Conservation (phyloP, 2,329 filamentous ascomycete species). For the Colletotrichum abscissum region DNA sequence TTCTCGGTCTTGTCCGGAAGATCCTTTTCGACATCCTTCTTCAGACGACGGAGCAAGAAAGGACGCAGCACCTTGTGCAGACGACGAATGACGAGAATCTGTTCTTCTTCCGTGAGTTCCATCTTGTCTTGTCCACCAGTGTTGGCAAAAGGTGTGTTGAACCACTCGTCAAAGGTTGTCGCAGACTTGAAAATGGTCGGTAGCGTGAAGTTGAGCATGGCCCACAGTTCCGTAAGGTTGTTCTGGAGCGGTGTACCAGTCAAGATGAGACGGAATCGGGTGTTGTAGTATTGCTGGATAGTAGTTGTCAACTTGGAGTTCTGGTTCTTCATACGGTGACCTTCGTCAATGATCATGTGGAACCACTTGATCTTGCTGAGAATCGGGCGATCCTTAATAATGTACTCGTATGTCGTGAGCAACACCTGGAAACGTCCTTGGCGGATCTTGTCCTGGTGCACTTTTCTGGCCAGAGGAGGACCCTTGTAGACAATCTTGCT, state of each 20-base stretch:
- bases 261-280: slow-evolving; percentile 94
- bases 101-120: slow-evolving; percentile 99
- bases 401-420: slow-evolving; percentile 98
- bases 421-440: slow-evolving; percentile 96
- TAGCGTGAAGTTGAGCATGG: slow-evolving; percentile 97
- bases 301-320: slow-evolving; percentile 96
- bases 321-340: slow-evolving; percentile 99
- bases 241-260: slow-evolving; percentile 98
- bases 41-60: slow-evolving; percentile 96
- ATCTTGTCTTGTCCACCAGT: slow-evolving; percentile 98
- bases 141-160: slow-evolving; percentile 99
- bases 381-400: slow-evolving; percentile 97
- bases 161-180: slow-evolving; percentile 99
- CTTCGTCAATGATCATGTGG: slow-evolving; percentile 99
- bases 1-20: slow-evolving; percentile 98
- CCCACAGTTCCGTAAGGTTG: slow-evolving; percentile 95
- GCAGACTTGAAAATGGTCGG: slow-evolving; percentile 99
- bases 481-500: slow-evolving; percentile 95
- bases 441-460: slow-evolving; percentile 92
- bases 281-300: slow-evolving; percentile 94
- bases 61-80: slow-evolving; percentile 97
- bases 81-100: slow-evolving; percentile 96
- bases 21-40: slow-evolving; percentile 99
- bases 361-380: slow-evolving; percentile 99
- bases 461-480: slow-evolving; percentile 86